Evolutionary conservation across 2,329 filamentous ascomycete genomes (phyloP).

Genomic region (Elsinoe fawcettii): DNA sequence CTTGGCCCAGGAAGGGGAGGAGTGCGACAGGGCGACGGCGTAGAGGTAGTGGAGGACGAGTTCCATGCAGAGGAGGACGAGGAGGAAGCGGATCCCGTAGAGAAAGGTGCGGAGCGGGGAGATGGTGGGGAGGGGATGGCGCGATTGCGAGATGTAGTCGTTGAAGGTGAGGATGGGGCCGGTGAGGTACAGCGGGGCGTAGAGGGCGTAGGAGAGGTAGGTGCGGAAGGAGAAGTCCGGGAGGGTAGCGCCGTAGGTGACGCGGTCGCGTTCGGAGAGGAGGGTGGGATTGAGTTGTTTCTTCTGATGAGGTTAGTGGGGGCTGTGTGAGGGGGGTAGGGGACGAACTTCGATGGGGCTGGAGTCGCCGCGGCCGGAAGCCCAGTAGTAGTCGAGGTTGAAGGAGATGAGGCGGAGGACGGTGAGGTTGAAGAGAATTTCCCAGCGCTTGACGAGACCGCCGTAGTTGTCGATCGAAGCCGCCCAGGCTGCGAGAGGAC

Average conservation of each 20-base stretch:
- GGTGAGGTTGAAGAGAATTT: slow-evolving; percentile 96
- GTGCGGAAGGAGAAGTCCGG: slow-evolving; percentile 73
- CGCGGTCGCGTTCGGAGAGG: slow-evolving; percentile 81
- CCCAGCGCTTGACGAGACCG: slow-evolving; percentile 84
- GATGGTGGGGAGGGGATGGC: slow-evolving; percentile 65
- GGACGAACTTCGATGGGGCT: slow-evolving; percentile 72
- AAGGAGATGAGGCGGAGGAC: slow-evolving; percentile 89
- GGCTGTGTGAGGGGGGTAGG: neutral
- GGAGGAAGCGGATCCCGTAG: slow-evolving; percentile 74
- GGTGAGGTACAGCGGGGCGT: slow-evolving; percentile 85
- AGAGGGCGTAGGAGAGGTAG: slow-evolving; percentile 82
- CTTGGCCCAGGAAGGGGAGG: slow-evolving; percentile 66
- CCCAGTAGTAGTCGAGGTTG: slow-evolving; percentile 97
- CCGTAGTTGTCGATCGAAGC: slow-evolving; percentile 68
- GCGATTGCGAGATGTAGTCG: slow-evolving; percentile 84
- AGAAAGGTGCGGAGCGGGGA: slow-evolving; percentile 57
- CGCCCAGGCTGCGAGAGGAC: slow-evolving; percentile 46
- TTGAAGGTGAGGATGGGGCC: slow-evolving; percentile 97
- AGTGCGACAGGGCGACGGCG: slow-evolving; percentile 82
- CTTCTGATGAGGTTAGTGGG: slow-evolving; percentile 71
- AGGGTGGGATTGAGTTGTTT: slow-evolving; percentile 84
- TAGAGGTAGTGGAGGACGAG: slow-evolving; percentile 87
- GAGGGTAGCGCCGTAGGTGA: slow-evolving; percentile 63
- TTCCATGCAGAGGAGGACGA: slow-evolving; percentile 83
- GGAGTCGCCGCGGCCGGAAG: slow-evolving; percentile 54